Evolutionary conservation across 2,329 filamentous ascomycete species (phyloP).

Genomic region (Fusarium redolens): DNA sequence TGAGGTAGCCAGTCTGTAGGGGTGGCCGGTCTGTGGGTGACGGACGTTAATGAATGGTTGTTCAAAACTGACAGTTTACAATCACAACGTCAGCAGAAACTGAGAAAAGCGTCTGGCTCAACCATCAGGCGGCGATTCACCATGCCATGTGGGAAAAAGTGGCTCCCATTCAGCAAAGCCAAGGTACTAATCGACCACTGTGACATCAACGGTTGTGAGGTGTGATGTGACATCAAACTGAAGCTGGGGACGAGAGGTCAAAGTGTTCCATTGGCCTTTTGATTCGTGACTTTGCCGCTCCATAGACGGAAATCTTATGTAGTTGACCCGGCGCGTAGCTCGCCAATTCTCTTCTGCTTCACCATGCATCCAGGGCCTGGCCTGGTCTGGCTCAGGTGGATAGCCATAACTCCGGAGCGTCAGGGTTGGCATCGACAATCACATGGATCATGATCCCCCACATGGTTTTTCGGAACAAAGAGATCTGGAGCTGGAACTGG

Average conservation of each 20-base stretch:
- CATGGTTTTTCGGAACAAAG: constrained; percentile 29
- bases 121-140: constrained; percentile 24
- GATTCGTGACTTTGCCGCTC: constrained; percentile 9
- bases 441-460: constrained; percentile 35
- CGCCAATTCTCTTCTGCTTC: background rate
- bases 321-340: background rate
- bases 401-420: background rate
- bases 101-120: constrained; percentile 20
- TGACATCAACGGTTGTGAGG: constrained; percentile 2
- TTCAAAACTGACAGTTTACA: background rate
- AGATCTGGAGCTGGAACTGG: constrained; percentile 1
- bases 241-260: constrained; percentile 2
- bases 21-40: too few species aligned
- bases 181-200: background rate
- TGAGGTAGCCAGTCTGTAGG: too few species aligned
- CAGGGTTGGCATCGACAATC: constrained; percentile 34
- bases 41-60: background rate
- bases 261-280: background rate
- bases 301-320: background rate
- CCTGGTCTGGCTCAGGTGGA: constrained; percentile 2
- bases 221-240: background rate
- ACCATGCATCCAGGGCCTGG: background rate
- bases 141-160: constrained; percentile 38
- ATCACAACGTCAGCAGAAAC: constrained; percentile 7
- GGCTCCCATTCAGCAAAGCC: background rate